Base-by-base conservation (phyloP, 306 rosid genomes). In the Luffa aegyptiaca region DNA sequence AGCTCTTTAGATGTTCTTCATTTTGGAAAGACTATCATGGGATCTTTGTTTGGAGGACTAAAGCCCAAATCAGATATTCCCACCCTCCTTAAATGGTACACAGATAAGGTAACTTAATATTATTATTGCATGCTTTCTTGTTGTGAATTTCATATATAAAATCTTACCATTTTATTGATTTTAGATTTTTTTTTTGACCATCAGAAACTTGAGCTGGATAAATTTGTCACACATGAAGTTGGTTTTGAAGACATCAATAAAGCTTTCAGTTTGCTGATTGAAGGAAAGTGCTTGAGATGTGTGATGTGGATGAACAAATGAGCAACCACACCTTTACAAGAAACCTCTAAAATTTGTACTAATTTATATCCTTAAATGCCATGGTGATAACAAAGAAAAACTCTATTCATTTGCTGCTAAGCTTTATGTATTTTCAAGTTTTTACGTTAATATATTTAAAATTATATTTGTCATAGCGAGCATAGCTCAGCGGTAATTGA, bases 11-110 rank as follows among this genome's bases (percentile, higher is more conserved):
- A 83, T 4, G 83, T 94, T 57, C 93, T 94, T 83, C 31, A 21
- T 5, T 12, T 11, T 1, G 94, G 96, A 46, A 92, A 89, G 86
- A 86, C 10, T 79, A 89, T 94, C 5, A 48, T 42, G 87, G 98
- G 94, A 16, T 86, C 89, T 75, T 74, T 94, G 70, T 89, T 89
- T 75, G 97, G 98, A 64, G 98, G 97, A 82, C 93, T 94, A 75
- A 90, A 92, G 71, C 91, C 97, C 0, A 92, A 94, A 78, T 51
- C 93, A 44, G 84, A 94, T 80, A 83, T 92, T 14, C 96, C 97
- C 10, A 72, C 85, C 69, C 98, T 94, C 74, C 81, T 88, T 65
- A 82, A 94, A 83, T 92, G 88, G 62, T 94, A 89, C 81, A 41
- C 79, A 61, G 90, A 92, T 86, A 90, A 92, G 97, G 98, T 94